A percentile compares a stretch with the other conserved stretches of the same genome.
These are phyloP conservation scores for Termitomyces sp. DNA, from an alignment of 768 basidiomycete genomes.

Conservation along the genomic window DNA sequence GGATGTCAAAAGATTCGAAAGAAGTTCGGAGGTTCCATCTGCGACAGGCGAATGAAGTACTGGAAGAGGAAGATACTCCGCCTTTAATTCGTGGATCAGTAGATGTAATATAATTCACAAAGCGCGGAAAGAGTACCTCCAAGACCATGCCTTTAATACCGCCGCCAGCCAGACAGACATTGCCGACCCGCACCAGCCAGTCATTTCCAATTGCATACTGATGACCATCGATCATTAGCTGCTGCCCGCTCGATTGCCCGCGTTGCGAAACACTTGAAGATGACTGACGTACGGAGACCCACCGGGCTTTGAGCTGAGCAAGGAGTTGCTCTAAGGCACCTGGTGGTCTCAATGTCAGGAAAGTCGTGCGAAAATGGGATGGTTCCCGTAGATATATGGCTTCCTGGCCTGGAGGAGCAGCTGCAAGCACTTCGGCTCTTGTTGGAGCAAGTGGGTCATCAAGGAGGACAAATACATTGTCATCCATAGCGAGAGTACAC, in stretches of 20 bases:
- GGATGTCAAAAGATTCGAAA: conserved; percentile 71
- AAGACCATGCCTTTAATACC: conserved; percentile 79
- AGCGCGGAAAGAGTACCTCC: conserved; percentile 42
- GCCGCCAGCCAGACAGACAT: conserved; percentile 71
- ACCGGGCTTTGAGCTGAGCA: conserved; percentile 67
- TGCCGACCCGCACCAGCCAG: conserved; percentile 77
- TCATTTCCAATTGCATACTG: conserved; percentile 76
- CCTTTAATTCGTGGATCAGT: conserved; percentile 33
- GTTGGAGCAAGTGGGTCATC: conserved; percentile 73
- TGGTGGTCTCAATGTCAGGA: conserved; percentile 69
- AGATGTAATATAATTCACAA: conserved; percentile 1
- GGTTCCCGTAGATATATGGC: conserved; percentile 38
- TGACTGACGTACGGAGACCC: conserved; percentile 63
- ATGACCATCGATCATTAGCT: conserved; percentile 67
- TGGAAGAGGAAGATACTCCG: conserved; percentile 78
- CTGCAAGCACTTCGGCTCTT: conserved; percentile 51
- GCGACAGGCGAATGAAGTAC: conserved; percentile 55
- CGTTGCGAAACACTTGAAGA: conserved; percentile 31
- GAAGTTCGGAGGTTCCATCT: conserved; percentile 66
- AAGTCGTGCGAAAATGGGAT: conserved; percentile 72
- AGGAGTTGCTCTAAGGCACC: conserved; percentile 72
- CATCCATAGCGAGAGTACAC: conserved; percentile 73
- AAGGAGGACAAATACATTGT: conserved; percentile 73
- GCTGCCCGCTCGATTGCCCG: conserved; percentile 46
- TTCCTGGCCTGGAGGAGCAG: conserved; percentile 37